phyloP scores from a whole-genome alignment of 352 stramenopile species.

The Phytophthora kernoviae region DNA sequence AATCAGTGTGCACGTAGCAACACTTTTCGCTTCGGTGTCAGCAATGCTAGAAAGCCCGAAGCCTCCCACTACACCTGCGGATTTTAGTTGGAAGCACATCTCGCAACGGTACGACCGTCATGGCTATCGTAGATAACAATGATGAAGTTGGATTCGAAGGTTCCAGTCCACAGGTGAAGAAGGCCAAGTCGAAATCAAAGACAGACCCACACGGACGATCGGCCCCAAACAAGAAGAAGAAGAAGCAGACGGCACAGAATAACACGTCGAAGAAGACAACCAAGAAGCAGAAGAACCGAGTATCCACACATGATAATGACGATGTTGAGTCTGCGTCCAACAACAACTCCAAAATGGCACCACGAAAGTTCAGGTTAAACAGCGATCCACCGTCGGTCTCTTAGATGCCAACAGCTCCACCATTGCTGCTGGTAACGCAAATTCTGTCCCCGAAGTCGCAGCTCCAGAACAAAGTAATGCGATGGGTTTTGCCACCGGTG shows the following conservation, averaged over 20 bases:
- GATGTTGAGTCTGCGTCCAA: not conserved
- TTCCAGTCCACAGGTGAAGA: not conserved
- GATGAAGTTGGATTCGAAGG: not conserved
- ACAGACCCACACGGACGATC: not conserved
- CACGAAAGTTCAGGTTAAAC: not conserved
- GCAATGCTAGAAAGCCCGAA: not conserved
- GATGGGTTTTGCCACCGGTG: constrained; percentile 29
- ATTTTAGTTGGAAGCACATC: too few species aligned
- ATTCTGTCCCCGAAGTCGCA: not conserved
- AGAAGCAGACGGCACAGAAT: not conserved
- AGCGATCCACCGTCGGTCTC: not conserved
- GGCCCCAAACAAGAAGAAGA: not conserved
- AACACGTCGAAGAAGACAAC: not conserved
- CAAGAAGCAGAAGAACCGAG: not conserved
- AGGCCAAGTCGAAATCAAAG: not conserved
- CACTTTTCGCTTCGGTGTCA: too few species aligned
- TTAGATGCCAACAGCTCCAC: constrained; percentile 7
- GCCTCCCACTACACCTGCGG: too few species aligned
- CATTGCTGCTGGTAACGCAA: constrained; percentile 2
- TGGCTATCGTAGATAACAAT: not conserved
- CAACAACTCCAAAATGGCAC: not conserved
- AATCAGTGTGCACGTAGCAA: not conserved
- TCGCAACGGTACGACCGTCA: not conserved
- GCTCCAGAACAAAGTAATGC: constrained; percentile 2
- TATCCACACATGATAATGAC: not conserved